phyloP scores from a whole-genome alignment of 495 filamentous ascomycete genomes.

The Xylaria bambusicola region DNA sequence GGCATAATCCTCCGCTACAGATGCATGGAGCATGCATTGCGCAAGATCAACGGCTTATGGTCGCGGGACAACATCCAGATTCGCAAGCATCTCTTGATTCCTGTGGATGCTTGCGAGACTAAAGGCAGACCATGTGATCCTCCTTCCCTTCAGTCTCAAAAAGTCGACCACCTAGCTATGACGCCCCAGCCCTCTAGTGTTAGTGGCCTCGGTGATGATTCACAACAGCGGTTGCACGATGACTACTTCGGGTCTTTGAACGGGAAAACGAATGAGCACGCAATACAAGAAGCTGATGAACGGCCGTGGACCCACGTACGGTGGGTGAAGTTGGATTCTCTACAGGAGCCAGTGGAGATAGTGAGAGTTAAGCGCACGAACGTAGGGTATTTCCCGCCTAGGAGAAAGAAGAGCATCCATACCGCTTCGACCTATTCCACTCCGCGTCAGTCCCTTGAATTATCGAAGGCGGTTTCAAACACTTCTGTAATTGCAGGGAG shows the following conservation, averaged over 20 bases:
- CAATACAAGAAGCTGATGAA: slow-evolving; percentile 38
- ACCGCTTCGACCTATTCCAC: slow-evolving; percentile 59
- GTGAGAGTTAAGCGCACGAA: slow-evolving; percentile 78
- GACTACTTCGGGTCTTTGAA: slow-evolving; percentile 42
- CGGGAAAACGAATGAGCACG: slow-evolving; percentile 29
- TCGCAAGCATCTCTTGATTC: slow-evolving; percentile 77
- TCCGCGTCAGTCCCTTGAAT: slow-evolving; percentile 63
- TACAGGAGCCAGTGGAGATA: slow-evolving; percentile 73
- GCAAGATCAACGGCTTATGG: slow-evolving; percentile 92
- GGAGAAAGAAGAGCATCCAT: slow-evolving; percentile 72
- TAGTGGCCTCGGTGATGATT: slow-evolving; percentile 6
- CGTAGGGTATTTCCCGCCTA: slow-evolving; percentile 88
- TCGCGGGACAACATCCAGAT: slow-evolving; percentile 85
- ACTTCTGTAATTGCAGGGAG: slow-evolving; percentile 36
- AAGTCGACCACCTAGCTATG: slow-evolving; percentile 48
- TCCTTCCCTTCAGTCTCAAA: slow-evolving; percentile 32
- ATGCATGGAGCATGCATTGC: slow-evolving; percentile 74
- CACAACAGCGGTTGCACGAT: slow-evolving; percentile 26
- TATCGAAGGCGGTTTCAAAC: slow-evolving; percentile 46
- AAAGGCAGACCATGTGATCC: slow-evolving; percentile 67
- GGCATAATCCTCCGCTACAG: slow-evolving; percentile 89
- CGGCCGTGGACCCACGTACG: slow-evolving; percentile 80
- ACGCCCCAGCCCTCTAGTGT: slow-evolving; percentile 41
- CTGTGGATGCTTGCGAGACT: slow-evolving; percentile 85
- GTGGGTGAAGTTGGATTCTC: slow-evolving; percentile 78